Conservation (phyloP, 129 eudicot genomes). For the Heracleum sosnowskyi region DNA sequence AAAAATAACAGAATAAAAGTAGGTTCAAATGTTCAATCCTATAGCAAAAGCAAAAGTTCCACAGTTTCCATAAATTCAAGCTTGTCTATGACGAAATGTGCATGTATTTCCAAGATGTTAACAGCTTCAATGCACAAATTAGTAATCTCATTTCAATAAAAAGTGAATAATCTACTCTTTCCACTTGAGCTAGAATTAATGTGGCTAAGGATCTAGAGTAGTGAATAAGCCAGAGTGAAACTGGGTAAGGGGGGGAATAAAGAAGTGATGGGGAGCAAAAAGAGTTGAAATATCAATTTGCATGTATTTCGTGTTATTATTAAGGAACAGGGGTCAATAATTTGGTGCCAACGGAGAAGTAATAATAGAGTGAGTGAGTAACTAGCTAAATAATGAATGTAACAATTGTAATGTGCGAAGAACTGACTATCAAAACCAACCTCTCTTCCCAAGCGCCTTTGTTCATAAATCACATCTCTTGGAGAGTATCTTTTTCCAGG, state of each 20-base stretch:
- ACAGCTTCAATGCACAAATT: too few species aligned
- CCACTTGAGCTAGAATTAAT: too few species aligned
- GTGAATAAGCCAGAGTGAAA: too few species aligned
- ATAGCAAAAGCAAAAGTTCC: background rate
- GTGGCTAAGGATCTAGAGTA: too few species aligned
- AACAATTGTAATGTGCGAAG: background rate
- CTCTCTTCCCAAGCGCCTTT: conserved; percentile 40
- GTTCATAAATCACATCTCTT: conserved; percentile 41
- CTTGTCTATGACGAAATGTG: background rate
- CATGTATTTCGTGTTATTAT: too few species aligned
- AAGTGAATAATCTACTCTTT: too few species aligned
- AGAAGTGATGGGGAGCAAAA: too few species aligned
- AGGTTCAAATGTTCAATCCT: background rate
- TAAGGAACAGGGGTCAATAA: background rate
- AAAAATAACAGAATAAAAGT: background rate
- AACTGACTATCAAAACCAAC: conserved; percentile 27
- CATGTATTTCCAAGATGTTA: background rate
- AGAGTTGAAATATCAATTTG: too few species aligned
- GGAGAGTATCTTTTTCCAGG: conserved; percentile 46
- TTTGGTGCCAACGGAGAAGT: background rate
- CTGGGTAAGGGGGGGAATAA: too few species aligned
- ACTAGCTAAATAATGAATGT: background rate
- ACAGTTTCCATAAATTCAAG: background rate
- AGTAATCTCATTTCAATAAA: too few species aligned
- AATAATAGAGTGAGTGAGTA: background rate